Evolutionary conservation across 805 yeast species (phyloP), one percentile per base, ranked within the genome.

Genomic region (Yarrowia sp.): DNA sequence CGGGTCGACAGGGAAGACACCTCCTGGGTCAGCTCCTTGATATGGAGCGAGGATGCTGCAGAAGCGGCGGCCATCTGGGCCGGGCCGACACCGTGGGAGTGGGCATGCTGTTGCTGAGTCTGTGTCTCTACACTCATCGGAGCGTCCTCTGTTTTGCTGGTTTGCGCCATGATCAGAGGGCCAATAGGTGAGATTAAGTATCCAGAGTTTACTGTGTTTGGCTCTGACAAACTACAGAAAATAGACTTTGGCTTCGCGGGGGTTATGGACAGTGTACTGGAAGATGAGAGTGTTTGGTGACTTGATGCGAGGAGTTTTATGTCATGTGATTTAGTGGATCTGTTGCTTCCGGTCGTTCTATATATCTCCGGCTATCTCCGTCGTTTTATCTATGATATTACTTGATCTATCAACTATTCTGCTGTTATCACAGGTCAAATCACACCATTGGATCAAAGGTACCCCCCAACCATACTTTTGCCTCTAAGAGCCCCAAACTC

Each of bases 1-100:
- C 70, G 71, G 52, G 74, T 71, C 47, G 76, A 73, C 61, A 76
- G 73, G 46, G 71, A 53, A n/a, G 69, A 69, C 66, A 72, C 72
- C 68, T 71, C 68, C 12, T 63, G 20, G 40, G 68, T 50, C 39
- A 71, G 49, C 60, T 64, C 67, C 44, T 61, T 55, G 61, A 55
- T 39, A n/a, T 55, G 61, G 20, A 39, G 38, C 9, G 61, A 55
- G 9, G 61, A 55, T 15, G 61, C 46, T n/a, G 61, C 61, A n/a
- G 61, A 39, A 17, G 44, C 46, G 2, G 61, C 46, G 6, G 61
- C 61, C 46, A 55, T 39, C 46, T 55, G 61, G 36, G 61, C 61
- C 38, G 60, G 46, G 4, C 60, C 36, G 14, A 20, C 24, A 7
- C 30, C 30, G 30, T 24, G 30, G 30, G 30, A 24, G 46, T 52